Base-by-base conservation (phyloP, 129 eudicot genomes). In the Lonicera japonica region DNA sequence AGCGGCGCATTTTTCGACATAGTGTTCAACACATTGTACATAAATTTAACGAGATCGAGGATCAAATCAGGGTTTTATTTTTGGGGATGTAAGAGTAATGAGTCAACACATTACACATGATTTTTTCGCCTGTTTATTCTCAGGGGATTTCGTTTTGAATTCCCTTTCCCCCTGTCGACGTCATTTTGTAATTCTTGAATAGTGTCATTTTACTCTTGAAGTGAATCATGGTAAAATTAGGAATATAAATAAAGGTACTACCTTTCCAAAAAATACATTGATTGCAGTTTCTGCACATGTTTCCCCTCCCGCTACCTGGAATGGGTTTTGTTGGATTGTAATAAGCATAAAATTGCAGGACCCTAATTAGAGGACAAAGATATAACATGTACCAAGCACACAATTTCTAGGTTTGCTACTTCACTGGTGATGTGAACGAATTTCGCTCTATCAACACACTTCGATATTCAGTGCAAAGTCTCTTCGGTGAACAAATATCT, bases 271-370 rank as follows among this genome's bases (percentile, higher is more conserved):
- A 59, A 94, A 88, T 29, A 85, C 79, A 68, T 73, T 88, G 39
- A 88, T 79, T 20, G 95, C 80, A 12, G 99, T 88, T 80, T 94
- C 99, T 45, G 99, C 99, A 75, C 95, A 94, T 15, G 99, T 94
- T 79, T 88, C 99, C 61, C 99, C 96, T 82, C 89, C n/a, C 95
- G 57, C 92, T 89, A 62, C 83, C 77, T 15, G 96, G 96, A 77
- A 66, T 83, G 58, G 87, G 92, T 58, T 95, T 80, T 34, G 87
- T 83, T 51, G 96, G 96, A 73, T 96, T 88, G 81, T 58, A 80
- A 71, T 14, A 58, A 62, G 70, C 16, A 40, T 5, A n/a, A n/a
- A n/a, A n/a, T n/a, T n/a, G n/a, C n/a, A 61, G 29, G 46, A 20
- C 12, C 70, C 56, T 5, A 61, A 55, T 60, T 25, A 61, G 70